A percentile compares a stretch with the other conserved stretches of the same genome.
Conservation (phyloP, 805 yeast genomes). For the Kregervanrija pseudodelftensis region DNA sequence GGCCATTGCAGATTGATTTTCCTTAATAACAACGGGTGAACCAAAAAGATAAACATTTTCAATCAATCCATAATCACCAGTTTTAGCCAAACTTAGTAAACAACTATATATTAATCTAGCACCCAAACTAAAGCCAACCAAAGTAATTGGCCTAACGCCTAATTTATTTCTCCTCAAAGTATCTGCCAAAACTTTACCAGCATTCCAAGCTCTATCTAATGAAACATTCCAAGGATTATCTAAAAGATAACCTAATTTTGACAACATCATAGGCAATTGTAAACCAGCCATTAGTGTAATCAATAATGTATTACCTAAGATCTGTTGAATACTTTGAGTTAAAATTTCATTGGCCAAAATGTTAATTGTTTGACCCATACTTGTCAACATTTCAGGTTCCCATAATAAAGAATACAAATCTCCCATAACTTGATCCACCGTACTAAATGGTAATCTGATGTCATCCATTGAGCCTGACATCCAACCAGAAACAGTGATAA, state of each 20-base stretch:
- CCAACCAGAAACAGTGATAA: conserved; percentile 95
- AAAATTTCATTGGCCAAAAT: conserved; percentile 92
- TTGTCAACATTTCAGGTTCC: conserved; percentile 97
- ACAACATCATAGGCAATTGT: conserved; percentile 85
- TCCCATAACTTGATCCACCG: conserved; percentile 97
- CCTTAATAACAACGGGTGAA: conserved; percentile 73
- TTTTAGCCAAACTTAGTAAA: conserved; percentile 72
- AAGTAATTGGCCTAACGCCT: conserved; percentile 86
- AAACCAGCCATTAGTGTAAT: conserved; percentile 89
- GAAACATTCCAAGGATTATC: conserved; percentile 99
- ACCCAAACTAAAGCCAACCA: conserved; percentile 91
- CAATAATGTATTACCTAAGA: conserved; percentile 83
- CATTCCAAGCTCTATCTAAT: conserved; percentile 93
- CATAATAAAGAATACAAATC: conserved; percentile 85
- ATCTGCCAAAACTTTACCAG: conserved; percentile 87
- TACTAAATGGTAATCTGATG: conserved; percentile 90
- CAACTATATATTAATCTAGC: conserved; percentile 90
- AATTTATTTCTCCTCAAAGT: conserved; percentile 79
- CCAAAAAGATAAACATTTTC: conserved; percentile 89
- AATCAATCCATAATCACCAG: conserved; percentile 80
- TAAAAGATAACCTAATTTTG: conserved; percentile 79
- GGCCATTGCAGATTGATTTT: conserved; percentile 70
- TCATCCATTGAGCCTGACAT: conserved; percentile 94
- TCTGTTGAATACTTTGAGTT: conserved; percentile 89
- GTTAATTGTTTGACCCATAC: conserved; percentile 93